Base-by-base conservation (phyloP, 2,329 filamentous ascomycete species). In the Fusarium citri region DNA sequence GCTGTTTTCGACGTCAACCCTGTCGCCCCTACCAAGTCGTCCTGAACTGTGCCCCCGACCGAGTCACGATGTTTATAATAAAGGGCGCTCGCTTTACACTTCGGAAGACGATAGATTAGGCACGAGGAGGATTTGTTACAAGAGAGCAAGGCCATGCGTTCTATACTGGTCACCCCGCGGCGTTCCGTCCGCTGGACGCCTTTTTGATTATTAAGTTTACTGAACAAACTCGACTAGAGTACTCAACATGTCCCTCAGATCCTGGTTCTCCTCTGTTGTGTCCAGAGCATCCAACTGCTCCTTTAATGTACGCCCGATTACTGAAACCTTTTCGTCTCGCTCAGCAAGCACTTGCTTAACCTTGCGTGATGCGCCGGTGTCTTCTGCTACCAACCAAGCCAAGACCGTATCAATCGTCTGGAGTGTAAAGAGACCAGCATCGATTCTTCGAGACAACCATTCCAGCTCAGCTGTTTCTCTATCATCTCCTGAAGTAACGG, bases 371-470 rank as follows among this genome's bases (percentile, higher is more conserved):
- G 93, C 92, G 0, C 93, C 94, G 34, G 85, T 85, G 75, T 99
- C 96, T 80, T 99, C 96, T 1, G 94, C 96, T 10, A 94, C 86
- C 31, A 98, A 85, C 96, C 96, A 99, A 15, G 94, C 93, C 30
- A 99, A 80, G 30, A 96, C 88, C 1, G 94, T 87, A 81, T 98
- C 95, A 47, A 96, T 88, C 4, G 89, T 92, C 82, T 97, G 94
- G 58, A 98, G 80, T 26, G 88, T 91, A 78, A 93, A 97, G 8
- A 98, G 81, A 0, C 96, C 96, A 0, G 93, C 94, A 69, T 97
- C 94, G 18, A 98, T 84, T 49, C 93, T 85, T 54, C 89, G 84
- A 0, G 91, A 89, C 25, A 97, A 85, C 86, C 91, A 94, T 73
- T 93, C 92, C 50, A 90, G 86, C 18, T 88, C 89, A 76, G 88